Percentiles rank a stretch among this genome's conserved stretches.
Evolutionary conservation across 73 alveolate species (phyloP).

Genomic region (Paraurostyla sp.): DNA sequence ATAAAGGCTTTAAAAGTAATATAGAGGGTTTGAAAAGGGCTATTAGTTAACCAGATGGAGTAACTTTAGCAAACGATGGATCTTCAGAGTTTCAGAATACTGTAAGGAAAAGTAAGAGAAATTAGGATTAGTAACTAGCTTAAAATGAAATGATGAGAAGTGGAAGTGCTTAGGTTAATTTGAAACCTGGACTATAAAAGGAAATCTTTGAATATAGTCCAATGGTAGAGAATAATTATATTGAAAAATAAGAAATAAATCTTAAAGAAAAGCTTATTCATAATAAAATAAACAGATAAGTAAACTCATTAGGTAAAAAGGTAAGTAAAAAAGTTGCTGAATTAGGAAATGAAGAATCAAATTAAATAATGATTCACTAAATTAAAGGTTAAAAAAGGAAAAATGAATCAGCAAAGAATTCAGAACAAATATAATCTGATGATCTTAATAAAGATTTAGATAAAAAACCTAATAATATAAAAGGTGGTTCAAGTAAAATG

Average conservation of each 20-base stretch:
- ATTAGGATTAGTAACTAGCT: background rate
- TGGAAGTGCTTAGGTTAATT: slow-evolving; percentile 13
- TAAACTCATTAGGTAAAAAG: slow-evolving; percentile 16
- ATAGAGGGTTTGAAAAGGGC: slow-evolving; percentile 41
- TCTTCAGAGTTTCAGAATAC: background rate
- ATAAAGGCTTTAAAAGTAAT: background rate
- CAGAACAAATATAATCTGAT: background rate
- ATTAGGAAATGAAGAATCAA: background rate
- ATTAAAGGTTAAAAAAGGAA: background rate
- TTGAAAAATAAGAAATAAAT: background rate
- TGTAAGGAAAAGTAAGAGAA: slow-evolving; percentile 15
- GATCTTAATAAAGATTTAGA: background rate
- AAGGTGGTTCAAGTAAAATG: slow-evolving; percentile 29
- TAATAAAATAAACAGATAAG: background rate
- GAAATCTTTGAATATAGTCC: slow-evolving; percentile 53
- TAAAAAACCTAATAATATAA: background rate
- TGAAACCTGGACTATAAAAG: background rate
- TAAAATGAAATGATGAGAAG: background rate
- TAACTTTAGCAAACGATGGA: too few species aligned
- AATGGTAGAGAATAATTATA: slow-evolving; percentile 10
- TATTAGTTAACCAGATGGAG: slow-evolving; percentile 47
- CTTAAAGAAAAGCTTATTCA: background rate
- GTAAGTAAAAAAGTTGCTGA: background rate
- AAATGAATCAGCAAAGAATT: background rate
- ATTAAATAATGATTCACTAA: background rate